A percentile compares a stretch with the other conserved stretches of the same genome.
phyloP scores from a whole-genome alignment of 495 filamentous ascomycete genomes.

The Aspergillus haitiensis region DNA sequence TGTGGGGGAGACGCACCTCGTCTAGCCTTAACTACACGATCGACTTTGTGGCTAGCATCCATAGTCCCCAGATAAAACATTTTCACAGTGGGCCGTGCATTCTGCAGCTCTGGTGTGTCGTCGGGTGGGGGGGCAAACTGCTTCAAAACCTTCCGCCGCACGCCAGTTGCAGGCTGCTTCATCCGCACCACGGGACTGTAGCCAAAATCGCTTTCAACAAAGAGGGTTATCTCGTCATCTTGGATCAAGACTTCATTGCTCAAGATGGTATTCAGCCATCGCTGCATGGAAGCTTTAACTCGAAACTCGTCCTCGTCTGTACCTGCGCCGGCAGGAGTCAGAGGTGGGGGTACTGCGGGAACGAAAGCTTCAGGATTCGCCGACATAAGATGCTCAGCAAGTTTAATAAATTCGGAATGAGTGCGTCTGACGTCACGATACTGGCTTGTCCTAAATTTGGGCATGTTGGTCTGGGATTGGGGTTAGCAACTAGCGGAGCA shows the following conservation, averaged over 20 bases:
- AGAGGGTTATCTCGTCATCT: slow-evolving; percentile 95
- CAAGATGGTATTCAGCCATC: slow-evolving; percentile 93
- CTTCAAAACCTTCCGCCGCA: slow-evolving; percentile 91
- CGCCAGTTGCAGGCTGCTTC: slow-evolving; percentile 96
- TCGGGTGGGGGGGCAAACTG: slow-evolving; percentile 98
- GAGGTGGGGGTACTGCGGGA: slow-evolving; percentile 86
- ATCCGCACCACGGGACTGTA: slow-evolving; percentile 93
- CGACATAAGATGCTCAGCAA: slow-evolving; percentile 90
- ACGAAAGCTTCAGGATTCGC: slow-evolving; percentile 97
- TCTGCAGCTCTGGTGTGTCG: slow-evolving; percentile 91
- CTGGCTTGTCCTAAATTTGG: slow-evolving; percentile 94
- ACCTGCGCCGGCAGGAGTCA: slow-evolving; percentile 90
- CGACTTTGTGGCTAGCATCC: slow-evolving; percentile 93
- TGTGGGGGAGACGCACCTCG: slow-evolving; percentile 61
- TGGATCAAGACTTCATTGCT: slow-evolving; percentile 88
- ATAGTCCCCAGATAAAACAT: slow-evolving; percentile 93
- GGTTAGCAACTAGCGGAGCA: slow-evolving; percentile 20
- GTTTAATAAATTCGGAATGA: slow-evolving; percentile 92
- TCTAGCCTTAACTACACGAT: slow-evolving; percentile 86
- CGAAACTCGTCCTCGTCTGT: slow-evolving; percentile 95
- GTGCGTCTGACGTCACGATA: slow-evolving; percentile 95
- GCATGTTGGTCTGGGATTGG: slow-evolving; percentile 82
- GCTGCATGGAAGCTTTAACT: slow-evolving; percentile 83
- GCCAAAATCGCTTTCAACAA: slow-evolving; percentile 97
- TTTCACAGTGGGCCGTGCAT: slow-evolving; percentile 88